Percentiles rank a stretch among this genome's conserved stretches.
Evolutionary conservation across 2,329 filamentous ascomycete genomes (phyloP).

Genomic region (Tolypocladium guangdongense): DNA sequence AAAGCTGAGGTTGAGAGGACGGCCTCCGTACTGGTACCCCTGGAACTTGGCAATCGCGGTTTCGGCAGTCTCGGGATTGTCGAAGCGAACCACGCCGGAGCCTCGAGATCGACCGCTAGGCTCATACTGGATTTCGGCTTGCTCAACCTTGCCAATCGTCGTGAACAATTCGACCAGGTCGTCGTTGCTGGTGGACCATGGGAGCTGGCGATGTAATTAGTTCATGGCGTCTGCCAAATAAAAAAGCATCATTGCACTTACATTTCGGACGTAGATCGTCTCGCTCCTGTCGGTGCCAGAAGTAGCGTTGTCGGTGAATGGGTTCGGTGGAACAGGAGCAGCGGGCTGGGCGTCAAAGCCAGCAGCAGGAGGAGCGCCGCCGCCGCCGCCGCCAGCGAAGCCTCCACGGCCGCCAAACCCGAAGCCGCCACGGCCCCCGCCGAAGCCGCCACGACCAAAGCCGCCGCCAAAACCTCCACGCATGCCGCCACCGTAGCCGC

Average conservation of each 20-base stretch:
- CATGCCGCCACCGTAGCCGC: conserved; percentile 48
- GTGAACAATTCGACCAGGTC: conserved; percentile 94
- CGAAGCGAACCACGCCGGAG: conserved; percentile 93
- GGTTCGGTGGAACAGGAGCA: conserved; percentile 56
- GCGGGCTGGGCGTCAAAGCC: conserved; percentile 37
- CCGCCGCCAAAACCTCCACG: conserved; percentile 49
- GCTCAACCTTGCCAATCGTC: conserved; percentile 95
- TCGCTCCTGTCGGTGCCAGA: conserved; percentile 74
- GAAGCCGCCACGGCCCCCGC: conserved; percentile 24
- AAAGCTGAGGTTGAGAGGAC: conserved; percentile 83
- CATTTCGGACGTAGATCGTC: conserved; percentile 92
- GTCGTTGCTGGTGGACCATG: conserved; percentile 98
- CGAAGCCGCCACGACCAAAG: conserved; percentile 36
- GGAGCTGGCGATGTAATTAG: conserved; percentile 49
- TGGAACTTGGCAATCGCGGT: conserved; percentile 96
- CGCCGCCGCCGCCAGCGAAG: conserved; percentile 28
- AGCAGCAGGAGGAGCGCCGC: conserved; percentile 4
- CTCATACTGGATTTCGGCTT: conserved; percentile 98
- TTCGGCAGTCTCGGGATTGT: conserved; percentile 70
- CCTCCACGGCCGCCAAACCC: conserved; percentile 40
- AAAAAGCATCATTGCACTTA: conserved; percentile 37
- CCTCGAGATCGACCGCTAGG: conserved; percentile 90
- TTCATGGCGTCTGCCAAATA: background rate
- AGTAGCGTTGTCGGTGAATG: conserved; percentile 88
- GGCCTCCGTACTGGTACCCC: conserved; percentile 92